Evolutionary conservation across 2,329 filamentous ascomycete genomes (phyloP), one percentile per base, ranked within the genome.

Genomic region (Xylariaceae sp.): DNA sequence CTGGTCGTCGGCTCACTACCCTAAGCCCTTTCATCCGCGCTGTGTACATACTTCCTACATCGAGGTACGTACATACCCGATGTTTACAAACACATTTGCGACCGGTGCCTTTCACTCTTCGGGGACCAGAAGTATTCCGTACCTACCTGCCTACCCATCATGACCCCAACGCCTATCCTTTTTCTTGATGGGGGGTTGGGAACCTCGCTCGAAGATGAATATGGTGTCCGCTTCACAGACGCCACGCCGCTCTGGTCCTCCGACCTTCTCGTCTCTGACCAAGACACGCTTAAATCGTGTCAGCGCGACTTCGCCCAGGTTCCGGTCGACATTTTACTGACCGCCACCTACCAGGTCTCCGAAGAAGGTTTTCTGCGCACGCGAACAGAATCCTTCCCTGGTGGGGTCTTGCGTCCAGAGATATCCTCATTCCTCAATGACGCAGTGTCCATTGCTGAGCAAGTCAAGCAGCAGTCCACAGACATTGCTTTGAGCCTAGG

Each of bases 181-280:
- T 73, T 89, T 53, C 79, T 89, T 45, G 86, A 89, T 68, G 86
- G 87, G 56, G 86, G 86, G 6, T 78, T 89, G 18, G 86, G 87
- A 39, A 89, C 87, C 2, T 83, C 84, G 0, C 82, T 89, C 2
- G 80, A 86, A 67, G 80, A 85, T 61, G 73, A 79, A 34, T 82
- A 86, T 69, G 71, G 72, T 57, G 68, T 82, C 60, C 74, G 69
- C 11, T 89, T 88, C 70, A 73, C 75, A 55, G 71, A 74, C 34
- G 68, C 74, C 44, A 75, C 73, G 9, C 87, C 86, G 0, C 78
- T 89, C 45, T 89, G 87, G 87, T 88, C 87, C 0, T 85, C 85
- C 0, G 81, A 88, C 67, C 77, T 88, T 4, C 78, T 89, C n/a
- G 67, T 88, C 56, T 75, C 79, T 41, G 76, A 80, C 63, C 78